Evolutionary conservation across 495 filamentous ascomycete genomes (phyloP).

Genomic region (Neurospora sp.): DNA sequence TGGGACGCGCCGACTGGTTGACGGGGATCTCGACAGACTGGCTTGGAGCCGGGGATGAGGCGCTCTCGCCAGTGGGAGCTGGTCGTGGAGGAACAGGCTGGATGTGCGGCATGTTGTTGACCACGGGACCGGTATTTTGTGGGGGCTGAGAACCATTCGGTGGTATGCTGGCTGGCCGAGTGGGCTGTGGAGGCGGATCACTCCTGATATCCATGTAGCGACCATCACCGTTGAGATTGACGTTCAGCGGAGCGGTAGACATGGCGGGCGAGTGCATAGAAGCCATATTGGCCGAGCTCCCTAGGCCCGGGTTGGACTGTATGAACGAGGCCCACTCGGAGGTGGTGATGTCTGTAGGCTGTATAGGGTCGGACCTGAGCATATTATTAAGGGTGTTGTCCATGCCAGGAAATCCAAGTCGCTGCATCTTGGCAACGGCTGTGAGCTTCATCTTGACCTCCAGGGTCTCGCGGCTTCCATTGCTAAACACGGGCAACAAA

Average conservation of each 20-base stretch:
- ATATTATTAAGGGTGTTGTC: slow-evolving; percentile 15
- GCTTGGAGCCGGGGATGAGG: slow-evolving; percentile 7
- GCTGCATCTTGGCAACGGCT: slow-evolving; percentile 64
- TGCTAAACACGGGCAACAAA: slow-evolving; percentile 69
- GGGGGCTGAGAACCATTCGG: slow-evolving; percentile 3
- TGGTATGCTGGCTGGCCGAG: slow-evolving; percentile 16
- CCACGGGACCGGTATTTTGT: neutral
- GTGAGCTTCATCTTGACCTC: slow-evolving; percentile 89
- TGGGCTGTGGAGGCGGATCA: slow-evolving; percentile 8
- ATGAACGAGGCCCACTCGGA: slow-evolving; percentile 41
- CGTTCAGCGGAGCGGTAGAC: slow-evolving; percentile 13
- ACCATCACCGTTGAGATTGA: slow-evolving; percentile 8
- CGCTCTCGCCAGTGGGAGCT: slow-evolving; percentile 3
- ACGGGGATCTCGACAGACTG: slow-evolving; percentile 6
- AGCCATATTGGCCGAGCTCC: slow-evolving; percentile 19
- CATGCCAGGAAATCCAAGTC: slow-evolving; percentile 24
- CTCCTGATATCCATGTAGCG: slow-evolving; percentile 12
- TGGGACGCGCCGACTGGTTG: slow-evolving; percentile 1
- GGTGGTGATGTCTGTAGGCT: slow-evolving; percentile 27
- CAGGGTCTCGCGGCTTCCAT: slow-evolving; percentile 76
- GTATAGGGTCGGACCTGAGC: slow-evolving; percentile 14
- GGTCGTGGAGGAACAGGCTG: slow-evolving; percentile 3
- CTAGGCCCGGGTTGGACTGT: slow-evolving; percentile 30
- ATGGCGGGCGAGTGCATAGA: slow-evolving; percentile 21
- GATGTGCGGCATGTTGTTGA: slow-evolving; percentile 1